Evolutionary conservation across 805 yeast species (phyloP).

Genomic region (Yamadazyma paraphyllophila): DNA sequence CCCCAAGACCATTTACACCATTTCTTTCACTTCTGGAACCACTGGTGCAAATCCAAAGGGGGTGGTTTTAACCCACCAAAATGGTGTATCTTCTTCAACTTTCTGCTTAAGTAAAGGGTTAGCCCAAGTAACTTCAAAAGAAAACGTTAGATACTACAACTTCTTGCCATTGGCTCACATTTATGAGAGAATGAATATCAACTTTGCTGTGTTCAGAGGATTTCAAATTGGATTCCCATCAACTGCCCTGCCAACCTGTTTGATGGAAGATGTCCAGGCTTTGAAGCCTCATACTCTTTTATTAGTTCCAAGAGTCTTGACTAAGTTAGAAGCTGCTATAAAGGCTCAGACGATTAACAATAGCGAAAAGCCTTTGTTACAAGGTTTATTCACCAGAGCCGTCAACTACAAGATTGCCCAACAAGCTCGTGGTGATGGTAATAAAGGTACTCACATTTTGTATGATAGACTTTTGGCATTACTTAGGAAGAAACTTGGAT

Average conservation of each 20-base stretch:
- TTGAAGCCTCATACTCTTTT: constrained; percentile 29
- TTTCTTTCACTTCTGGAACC: constrained; percentile 74
- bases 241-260: constrained; percentile 25
- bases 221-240: constrained; percentile 53
- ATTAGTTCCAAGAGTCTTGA: constrained; percentile 39
- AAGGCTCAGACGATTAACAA: constrained; percentile 26
- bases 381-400: constrained; percentile 21
- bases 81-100: constrained; percentile 47
- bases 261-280: constrained; percentile 27
- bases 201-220: constrained; percentile 46
- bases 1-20: constrained; percentile 51
- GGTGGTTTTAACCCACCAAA: constrained; percentile 53
- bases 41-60: constrained; percentile 72
- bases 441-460: constrained; percentile 31
- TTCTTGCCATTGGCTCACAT: constrained; percentile 62
- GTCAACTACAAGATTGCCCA: constrained; percentile 20
- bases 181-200: constrained; percentile 49
- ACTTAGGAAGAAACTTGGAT: constrained; percentile 40
- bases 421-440: constrained; percentile 40
- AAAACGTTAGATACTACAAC: constrained; percentile 26
- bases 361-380: constrained; percentile 22
- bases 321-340: constrained; percentile 30
- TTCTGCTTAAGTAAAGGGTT: constrained; percentile 31
- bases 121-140: constrained; percentile 7
- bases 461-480: constrained; percentile 27